Percentiles rank a stretch among this genome's conserved stretches.
These are phyloP conservation scores for Cyberlindnera euphorbiae DNA, from an alignment of 805 yeast species.

Conservation along the genomic window DNA sequence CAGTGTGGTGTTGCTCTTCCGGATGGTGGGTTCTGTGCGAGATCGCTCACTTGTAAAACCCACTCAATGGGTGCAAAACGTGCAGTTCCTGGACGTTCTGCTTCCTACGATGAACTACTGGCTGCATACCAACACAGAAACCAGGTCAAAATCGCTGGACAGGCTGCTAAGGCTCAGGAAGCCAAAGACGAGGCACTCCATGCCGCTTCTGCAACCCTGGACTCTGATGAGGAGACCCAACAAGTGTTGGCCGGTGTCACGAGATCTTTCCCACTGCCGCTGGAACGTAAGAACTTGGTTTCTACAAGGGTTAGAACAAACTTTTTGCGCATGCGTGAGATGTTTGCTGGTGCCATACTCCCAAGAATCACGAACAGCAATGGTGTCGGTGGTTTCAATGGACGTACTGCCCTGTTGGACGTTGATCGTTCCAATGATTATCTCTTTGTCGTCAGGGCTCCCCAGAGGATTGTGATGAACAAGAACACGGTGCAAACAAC, in stretches of 20 bases:
- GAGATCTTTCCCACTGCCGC: slow-evolving; percentile 74
- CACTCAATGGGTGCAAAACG: slow-evolving; percentile 99
- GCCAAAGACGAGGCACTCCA: slow-evolving; percentile 62
- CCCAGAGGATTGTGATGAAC: slow-evolving; percentile 33
- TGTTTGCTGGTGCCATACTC: slow-evolving; percentile 82
- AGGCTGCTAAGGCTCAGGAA: slow-evolving; percentile 74
- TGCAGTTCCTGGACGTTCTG: slow-evolving; percentile 89
- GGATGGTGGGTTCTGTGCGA: slow-evolving; percentile 92
- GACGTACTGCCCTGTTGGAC: slow-evolving; percentile 73
- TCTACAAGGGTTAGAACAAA: slow-evolving; percentile 68
- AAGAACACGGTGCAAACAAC: slow-evolving; percentile 6
- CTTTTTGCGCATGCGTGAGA: slow-evolving; percentile 85
- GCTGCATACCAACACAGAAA: slow-evolving; percentile 90
- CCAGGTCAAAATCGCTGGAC: slow-evolving; percentile 84
- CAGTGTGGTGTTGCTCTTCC: slow-evolving; percentile 96
- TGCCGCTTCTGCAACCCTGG: slow-evolving; percentile 35
- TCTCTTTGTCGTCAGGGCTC: slow-evolving; percentile 45
- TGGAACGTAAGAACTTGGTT: slow-evolving; percentile 67
- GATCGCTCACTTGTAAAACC: slow-evolving; percentile 94
- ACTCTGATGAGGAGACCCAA: slow-evolving; percentile 88
- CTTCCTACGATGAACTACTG: slow-evolving; percentile 82
- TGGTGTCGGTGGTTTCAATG: slow-evolving; percentile 70
- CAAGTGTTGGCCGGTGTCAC: slow-evolving; percentile 87
- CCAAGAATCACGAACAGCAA: slow-evolving; percentile 54
- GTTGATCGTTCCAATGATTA: slow-evolving; percentile 70